Evolutionary conservation across 2,329 filamentous ascomycete species (phyloP).

Genomic region (Xylaria sp.): DNA sequence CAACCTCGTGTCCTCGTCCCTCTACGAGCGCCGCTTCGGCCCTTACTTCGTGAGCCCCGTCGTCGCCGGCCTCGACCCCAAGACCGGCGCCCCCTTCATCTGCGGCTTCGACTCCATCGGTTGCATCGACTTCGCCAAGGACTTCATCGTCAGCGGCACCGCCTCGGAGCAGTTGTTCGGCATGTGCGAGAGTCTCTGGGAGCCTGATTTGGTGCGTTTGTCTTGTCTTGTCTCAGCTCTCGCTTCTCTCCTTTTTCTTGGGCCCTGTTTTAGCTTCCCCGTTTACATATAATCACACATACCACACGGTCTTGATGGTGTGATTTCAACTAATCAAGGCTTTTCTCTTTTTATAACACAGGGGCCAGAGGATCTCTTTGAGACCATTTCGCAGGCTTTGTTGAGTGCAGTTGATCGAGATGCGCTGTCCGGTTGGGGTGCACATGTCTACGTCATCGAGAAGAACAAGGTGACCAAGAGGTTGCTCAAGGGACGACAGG

Average conservation of each 20-base stretch:
- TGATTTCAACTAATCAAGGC: constrained; percentile 1
- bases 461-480: constrained; percentile 99
- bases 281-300: background rate
- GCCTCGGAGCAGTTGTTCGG: constrained; percentile 97
- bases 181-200: constrained; percentile 97
- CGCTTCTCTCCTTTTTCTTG: background rate
- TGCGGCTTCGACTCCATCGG: constrained; percentile 99
- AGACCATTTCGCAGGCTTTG: constrained; percentile 95
- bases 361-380: constrained; percentile 93
- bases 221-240: background rate
- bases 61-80: constrained; percentile 92
- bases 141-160: constrained; percentile 97
- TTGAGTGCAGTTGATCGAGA: constrained; percentile 97
- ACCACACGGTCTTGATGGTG: background rate
- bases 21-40: constrained; percentile 96
- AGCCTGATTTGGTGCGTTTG: constrained; percentile 86
- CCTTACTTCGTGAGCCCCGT: constrained; percentile 97
- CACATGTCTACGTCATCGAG: constrained; percentile 99
- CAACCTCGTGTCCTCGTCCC: constrained; percentile 86
- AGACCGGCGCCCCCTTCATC: constrained; percentile 93
- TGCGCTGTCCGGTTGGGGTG: constrained; percentile 96
- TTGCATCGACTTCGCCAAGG: constrained; percentile 99
- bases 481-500: constrained; percentile 96
- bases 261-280: background rate
- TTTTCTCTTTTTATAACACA: constrained; percentile 44